Conservation (phyloP, 1,284 basidiomycete genomes). For the Cryptococcus jaspeensis region DNA sequence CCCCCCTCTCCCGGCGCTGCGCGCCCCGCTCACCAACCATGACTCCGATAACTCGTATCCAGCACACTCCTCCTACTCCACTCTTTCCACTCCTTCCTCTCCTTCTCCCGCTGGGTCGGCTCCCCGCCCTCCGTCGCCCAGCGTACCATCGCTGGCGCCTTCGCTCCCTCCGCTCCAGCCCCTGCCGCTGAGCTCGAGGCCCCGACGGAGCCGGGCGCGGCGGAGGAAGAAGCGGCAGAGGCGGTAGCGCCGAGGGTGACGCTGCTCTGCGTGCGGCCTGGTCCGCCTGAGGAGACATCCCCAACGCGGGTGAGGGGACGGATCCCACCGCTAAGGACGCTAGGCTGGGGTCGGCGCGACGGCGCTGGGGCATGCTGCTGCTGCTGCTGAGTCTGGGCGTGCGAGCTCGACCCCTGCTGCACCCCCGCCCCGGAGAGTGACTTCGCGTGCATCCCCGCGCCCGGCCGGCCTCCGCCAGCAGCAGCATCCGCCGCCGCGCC, state of each 20-base stretch:
- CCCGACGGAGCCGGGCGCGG: too few species aligned
- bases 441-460: too few species aligned
- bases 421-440: too few species aligned
- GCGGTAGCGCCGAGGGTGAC: too few species aligned
- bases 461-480: too few species aligned
- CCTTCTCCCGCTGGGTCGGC: constrained; percentile 19
- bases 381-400: too few species aligned
- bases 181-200: too few species aligned
- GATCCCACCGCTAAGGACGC: constrained; percentile 35
- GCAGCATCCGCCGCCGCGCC: too few species aligned
- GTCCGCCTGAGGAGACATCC: neutral
- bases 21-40: constrained; percentile 39
- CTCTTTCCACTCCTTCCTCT: constrained; percentile 23
- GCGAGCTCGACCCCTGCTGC: too few species aligned
- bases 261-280: neutral
- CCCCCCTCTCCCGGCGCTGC: neutral
- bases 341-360: constrained; percentile 23
- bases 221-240: too few species aligned
- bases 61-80: constrained; percentile 25
- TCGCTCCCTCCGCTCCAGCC: neutral
- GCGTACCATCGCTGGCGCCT: constrained; percentile 34
- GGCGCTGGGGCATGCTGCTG: too few species aligned
- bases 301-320: constrained; percentile 40
- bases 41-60: constrained; percentile 42
- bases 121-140: constrained; percentile 37